Evolutionary conservation across 2,329 filamentous ascomycete species (phyloP), one percentile per base, ranked within the genome.

Genomic region (Aspergillus sclerotialis): DNA sequence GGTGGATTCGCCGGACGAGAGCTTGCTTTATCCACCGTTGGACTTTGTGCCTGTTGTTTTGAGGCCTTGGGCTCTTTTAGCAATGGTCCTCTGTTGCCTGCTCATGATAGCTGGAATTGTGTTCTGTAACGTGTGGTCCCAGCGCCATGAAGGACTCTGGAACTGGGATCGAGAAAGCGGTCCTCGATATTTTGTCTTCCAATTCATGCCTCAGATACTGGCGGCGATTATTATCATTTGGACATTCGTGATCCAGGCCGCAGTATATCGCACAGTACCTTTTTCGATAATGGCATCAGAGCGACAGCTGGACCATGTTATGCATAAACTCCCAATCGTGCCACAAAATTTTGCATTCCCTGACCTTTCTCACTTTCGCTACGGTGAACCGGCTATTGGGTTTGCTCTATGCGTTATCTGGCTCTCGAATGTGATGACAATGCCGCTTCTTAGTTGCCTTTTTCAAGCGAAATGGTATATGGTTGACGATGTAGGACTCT

Each of bases 121-220:
- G 16, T 81, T 89, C 55, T 79, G 76, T 44, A 84, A 83, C 37
- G 64, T 83, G 23, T 87, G 77, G 63, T 85, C 83, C 8, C 61
- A 69, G 24, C 57, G 63, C 4, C 70, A 80, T 43, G 59, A 70
- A 7, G 86, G 86, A 1, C 64, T 95, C 9, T 78, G 75, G 53
- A 61, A 71, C 3, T 94, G 89, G 55, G 65, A 67, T 21, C 72
- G 72, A 18, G 81, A 87, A 37, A 82, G 84, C 40, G 82, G 81
- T 32, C 72, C 72, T 7, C 73, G 80, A 44, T 94, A 93, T 61
- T 94, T 95, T 56, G 61, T 93, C 30, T 92, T 94, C 58, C 76
- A 87, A 41, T 85, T 94, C 44, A 65, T 95, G 1, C 89, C 90
- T 2, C 86, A 88, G 37, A 65, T 94, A 0, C 54, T 93, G 10